phyloP scores from a whole-genome alignment of 768 basidiomycete species.

The Pulveroboletus sp. region DNA sequence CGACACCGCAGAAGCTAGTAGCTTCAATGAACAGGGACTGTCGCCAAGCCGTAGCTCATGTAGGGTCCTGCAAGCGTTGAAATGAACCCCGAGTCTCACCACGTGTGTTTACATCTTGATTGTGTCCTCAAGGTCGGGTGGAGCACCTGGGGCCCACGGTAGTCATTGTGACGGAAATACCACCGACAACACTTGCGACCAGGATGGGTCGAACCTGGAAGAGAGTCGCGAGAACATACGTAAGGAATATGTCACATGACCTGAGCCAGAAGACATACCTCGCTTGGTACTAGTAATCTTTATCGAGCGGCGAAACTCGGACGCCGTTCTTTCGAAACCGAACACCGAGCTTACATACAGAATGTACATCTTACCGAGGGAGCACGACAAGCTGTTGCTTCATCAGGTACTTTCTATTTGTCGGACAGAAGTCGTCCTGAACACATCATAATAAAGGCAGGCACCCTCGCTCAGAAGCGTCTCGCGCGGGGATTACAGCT shows the following conservation, averaged over 20 bases:
- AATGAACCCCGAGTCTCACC: background rate
- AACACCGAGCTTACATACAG: background rate
- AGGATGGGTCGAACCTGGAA: background rate
- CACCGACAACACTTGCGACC: background rate
- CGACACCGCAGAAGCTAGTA: slow-evolving; percentile 12
- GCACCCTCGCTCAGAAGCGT: slow-evolving; percentile 89
- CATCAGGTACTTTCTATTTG: slow-evolving; percentile 49
- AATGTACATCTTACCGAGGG: slow-evolving; percentile 77
- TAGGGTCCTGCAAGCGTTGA: no score
- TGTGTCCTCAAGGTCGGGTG: slow-evolving; percentile 9
- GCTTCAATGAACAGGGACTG: background rate
- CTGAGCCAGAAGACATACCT: background rate
- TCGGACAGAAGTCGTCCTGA: background rate
- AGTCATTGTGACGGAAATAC: background rate
- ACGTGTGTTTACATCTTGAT: slow-evolving; percentile 1
- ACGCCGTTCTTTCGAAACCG: background rate
- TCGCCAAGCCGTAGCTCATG: slow-evolving; percentile 1
- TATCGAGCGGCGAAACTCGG: background rate
- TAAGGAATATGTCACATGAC: slow-evolving; percentile 10
- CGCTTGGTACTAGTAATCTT: no score
- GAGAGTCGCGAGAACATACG: slow-evolving; percentile 5
- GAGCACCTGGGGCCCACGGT: background rate
- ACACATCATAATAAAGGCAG: slow-evolving; percentile 48
- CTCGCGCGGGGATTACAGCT: slow-evolving; percentile 89
- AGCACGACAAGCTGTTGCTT: slow-evolving; percentile 71